A percentile compares a stretch with the other conserved stretches of the same genome.
phyloP scores from a whole-genome alignment of 192 early-diverging fungal species.

The Umbelopsis vinacea region DNA sequence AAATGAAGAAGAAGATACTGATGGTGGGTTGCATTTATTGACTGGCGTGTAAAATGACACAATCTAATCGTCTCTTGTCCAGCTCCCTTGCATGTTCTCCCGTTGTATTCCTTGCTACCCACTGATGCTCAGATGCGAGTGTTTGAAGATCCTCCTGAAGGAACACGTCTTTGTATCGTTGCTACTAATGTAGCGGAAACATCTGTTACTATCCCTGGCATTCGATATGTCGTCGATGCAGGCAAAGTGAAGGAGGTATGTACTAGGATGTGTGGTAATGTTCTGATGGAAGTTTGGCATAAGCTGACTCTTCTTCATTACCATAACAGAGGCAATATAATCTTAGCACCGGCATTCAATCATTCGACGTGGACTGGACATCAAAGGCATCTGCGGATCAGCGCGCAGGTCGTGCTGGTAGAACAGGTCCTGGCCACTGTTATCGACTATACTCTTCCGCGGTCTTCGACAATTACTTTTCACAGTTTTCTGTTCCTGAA shows the following conservation, averaged over 20 bases:
- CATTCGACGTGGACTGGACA: constrained; percentile 90
- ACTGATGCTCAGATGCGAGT: constrained; percentile 90
- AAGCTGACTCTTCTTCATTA: not conserved
- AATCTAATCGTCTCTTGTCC: not conserved
- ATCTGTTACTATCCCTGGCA: constrained; percentile 93
- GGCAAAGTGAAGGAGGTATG: constrained; percentile 89
- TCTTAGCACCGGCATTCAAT: constrained; percentile 84
- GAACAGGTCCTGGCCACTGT: constrained; percentile 96
- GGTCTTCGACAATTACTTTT: constrained; percentile 91
- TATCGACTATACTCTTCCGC: constrained; percentile 94
- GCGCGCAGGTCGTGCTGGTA: constrained; percentile 95
- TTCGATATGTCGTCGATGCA: constrained; percentile 94
- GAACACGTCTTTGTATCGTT: constrained; percentile 89
- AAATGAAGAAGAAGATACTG: constrained; percentile 43
- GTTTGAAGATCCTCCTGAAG: constrained; percentile 87
- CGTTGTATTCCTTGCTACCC: constrained; percentile 95
- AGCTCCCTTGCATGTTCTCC: constrained; percentile 88
- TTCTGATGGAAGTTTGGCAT: not conserved
- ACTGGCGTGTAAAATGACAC: not conserved
- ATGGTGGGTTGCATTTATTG: not conserved
- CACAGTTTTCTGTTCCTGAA: constrained; percentile 85
- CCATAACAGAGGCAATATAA: constrained; percentile 68
- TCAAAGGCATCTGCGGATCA: constrained; percentile 94
- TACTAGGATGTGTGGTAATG: not conserved
- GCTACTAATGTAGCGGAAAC: constrained; percentile 99